These are phyloP conservation scores for Amanita exitialis DNA, from an alignment of 768 basidiomycete species.

Conservation along the genomic window DNA sequence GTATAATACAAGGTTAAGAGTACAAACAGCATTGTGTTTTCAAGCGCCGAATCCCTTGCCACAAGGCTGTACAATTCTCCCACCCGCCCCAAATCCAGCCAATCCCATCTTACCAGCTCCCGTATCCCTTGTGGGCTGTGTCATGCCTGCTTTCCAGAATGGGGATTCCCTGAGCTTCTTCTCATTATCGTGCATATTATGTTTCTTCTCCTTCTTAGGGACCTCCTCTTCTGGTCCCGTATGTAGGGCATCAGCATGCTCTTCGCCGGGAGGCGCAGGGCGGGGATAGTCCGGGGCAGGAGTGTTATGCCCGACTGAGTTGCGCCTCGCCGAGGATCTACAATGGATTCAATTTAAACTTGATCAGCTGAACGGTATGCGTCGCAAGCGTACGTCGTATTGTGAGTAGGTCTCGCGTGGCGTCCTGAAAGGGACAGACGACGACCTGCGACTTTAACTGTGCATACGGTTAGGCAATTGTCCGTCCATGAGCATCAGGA, in stretches of 20 bases:
- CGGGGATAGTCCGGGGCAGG: slow-evolving; percentile 37
- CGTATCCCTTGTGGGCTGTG: slow-evolving; percentile 36
- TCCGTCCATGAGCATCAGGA: background rate
- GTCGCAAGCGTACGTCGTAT: slow-evolving; percentile 6
- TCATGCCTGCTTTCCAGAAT: slow-evolving; percentile 36
- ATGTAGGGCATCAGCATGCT: slow-evolving; percentile 19
- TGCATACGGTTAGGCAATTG: background rate
- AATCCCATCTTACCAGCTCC: slow-evolving; percentile 16
- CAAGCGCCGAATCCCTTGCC: slow-evolving; percentile 25
- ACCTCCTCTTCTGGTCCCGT: slow-evolving; percentile 34
- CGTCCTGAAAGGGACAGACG: slow-evolving; percentile 9
- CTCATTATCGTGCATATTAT: slow-evolving; percentile 26
- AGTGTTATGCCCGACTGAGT: background rate
- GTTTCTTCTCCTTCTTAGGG: slow-evolving; percentile 39
- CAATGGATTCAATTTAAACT: background rate
- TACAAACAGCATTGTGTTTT: background rate
- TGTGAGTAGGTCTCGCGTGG: slow-evolving; percentile 3
- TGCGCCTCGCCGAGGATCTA: background rate
- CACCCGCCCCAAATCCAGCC: slow-evolving; percentile 28
- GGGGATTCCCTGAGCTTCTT: slow-evolving; percentile 36
- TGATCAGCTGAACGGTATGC: background rate
- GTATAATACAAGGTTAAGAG: slow-evolving; percentile 1
- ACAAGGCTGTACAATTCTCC: slow-evolving; percentile 50
- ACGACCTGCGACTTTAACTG: slow-evolving; percentile 21
- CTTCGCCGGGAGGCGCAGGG: slow-evolving; percentile 31